A percentile compares a stretch with the other conserved stretches of the same genome.
phyloP scores from a whole-genome alignment of 805 yeast species.

The Candida sanyiensis region DNA sequence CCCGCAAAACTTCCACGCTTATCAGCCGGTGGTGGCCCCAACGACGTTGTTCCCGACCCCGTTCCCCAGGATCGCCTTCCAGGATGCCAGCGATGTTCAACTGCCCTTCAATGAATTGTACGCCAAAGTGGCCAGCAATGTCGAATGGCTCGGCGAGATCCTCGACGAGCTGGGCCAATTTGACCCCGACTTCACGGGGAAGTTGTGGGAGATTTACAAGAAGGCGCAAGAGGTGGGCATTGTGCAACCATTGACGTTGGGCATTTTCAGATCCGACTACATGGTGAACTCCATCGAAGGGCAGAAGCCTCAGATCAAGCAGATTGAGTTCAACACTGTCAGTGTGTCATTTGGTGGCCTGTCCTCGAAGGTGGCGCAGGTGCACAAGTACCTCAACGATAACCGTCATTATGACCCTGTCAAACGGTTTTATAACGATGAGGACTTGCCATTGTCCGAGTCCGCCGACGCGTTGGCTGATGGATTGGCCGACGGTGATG shows the following conservation, averaged over 20 bases:
- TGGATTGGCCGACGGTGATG: conserved; percentile 65
- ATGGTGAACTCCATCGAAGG: conserved; percentile 52
- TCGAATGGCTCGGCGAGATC: conserved; percentile 58
- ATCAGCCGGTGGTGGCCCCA: conserved; percentile 63
- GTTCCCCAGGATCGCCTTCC: conserved; percentile 62
- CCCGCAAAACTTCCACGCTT: conserved; percentile 47
- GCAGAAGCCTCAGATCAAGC: conserved; percentile 55
- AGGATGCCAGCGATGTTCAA: conserved; percentile 63
- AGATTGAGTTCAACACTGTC: conserved; percentile 93
- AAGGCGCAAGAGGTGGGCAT: conserved; percentile 44
- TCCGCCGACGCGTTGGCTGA: conserved; percentile 55
- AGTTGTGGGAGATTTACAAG: conserved; percentile 55
- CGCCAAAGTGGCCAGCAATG: conserved; percentile 52
- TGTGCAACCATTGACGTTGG: conserved; percentile 65
- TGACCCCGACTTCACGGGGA: conserved; percentile 80
- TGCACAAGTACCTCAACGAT: conserved; percentile 63
- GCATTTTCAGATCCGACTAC: conserved; percentile 87
- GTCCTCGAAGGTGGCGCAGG: conserved; percentile 68
- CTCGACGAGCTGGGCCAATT: conserved; percentile 48
- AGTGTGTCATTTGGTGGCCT: conserved; percentile 94
- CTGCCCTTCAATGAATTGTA: conserved; percentile 67
- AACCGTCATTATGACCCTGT: conserved; percentile 47
- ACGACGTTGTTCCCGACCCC: conserved; percentile 90
- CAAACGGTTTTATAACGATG: conserved; percentile 38
- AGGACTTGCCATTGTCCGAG: conserved; percentile 59